Evolutionary conservation across 1,139 yeast species (phyloP).

Genomic region (Lizanozyma gosingica): DNA sequence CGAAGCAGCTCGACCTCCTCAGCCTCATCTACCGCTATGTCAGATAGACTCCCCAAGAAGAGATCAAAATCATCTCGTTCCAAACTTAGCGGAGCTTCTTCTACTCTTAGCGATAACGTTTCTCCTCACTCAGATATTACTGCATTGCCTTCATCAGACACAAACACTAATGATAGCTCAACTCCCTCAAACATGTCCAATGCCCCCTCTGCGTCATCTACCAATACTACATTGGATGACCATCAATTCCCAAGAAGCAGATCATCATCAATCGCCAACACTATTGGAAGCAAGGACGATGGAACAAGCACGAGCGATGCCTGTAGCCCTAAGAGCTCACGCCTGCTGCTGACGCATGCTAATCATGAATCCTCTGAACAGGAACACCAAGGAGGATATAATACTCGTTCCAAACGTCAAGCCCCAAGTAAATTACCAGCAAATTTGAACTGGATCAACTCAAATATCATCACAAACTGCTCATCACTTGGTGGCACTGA

Average conservation of each 20-base stretch:
- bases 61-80: slow-evolving; percentile 15
- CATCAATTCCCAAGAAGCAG: slow-evolving; percentile 2
- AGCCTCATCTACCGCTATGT: slow-evolving; percentile 10
- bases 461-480: slow-evolving; percentile 61
- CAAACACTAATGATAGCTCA: slow-evolving; percentile 6
- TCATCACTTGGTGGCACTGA: slow-evolving; percentile 76
- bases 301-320: background rate
- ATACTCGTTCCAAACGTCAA: background rate
- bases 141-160: slow-evolving; percentile 10
- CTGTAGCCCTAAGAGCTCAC: background rate
- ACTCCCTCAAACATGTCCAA: background rate
- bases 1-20: background rate
- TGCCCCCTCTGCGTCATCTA: background rate
- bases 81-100: background rate
- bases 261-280: slow-evolving; percentile 2
- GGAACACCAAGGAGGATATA: background rate
- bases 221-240: background rate
- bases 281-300: background rate
- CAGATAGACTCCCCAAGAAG: slow-evolving; percentile 27
- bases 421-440: slow-evolving; percentile 40
- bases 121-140: slow-evolving; percentile 4
- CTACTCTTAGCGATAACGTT: background rate
- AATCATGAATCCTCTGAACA: background rate
- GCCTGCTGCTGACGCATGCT: background rate
- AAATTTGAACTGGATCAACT: slow-evolving; percentile 76